A percentile compares a stretch with the other conserved stretches of the same genome.
Evolutionary conservation across 352 stramenopile genomes (phyloP).

Genomic region (Phytophthora quininea): DNA sequence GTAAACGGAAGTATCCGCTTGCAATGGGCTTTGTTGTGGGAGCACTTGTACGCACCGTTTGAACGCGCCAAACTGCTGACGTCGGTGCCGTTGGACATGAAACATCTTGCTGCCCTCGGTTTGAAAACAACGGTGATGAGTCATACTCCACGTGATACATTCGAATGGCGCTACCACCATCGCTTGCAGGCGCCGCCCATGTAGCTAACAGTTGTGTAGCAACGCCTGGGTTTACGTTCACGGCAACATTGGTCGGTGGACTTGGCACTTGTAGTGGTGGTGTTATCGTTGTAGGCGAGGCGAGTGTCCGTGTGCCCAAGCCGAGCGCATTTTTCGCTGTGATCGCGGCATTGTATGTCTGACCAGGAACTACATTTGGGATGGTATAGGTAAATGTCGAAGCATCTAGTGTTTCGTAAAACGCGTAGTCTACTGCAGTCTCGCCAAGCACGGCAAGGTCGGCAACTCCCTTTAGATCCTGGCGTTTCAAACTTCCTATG

Average conservation of each 20-base stretch:
- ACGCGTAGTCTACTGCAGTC: constrained; percentile 61
- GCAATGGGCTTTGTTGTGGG: constrained; percentile 39
- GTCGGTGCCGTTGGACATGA: constrained; percentile 67
- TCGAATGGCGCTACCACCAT: constrained; percentile 62
- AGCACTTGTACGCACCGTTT: constrained; percentile 33
- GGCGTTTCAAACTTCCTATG: constrained; percentile 11
- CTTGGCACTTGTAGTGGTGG: constrained; percentile 82
- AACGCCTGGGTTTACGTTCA: constrained; percentile 81
- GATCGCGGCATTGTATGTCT: constrained; percentile 88
- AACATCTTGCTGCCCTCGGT: constrained; percentile 62
- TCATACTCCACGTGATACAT: constrained; percentile 87
- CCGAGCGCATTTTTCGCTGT: constrained; percentile 89
- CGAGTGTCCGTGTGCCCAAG: constrained; percentile 44
- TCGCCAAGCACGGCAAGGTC: constrained; percentile 47
- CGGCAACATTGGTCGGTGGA: constrained; percentile 61
- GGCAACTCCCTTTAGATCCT: constrained; percentile 11
- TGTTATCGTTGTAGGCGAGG: constrained; percentile 50
- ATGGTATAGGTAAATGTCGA: constrained; percentile 73
- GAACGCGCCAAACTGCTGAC: constrained; percentile 63
- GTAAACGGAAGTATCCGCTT: constrained; percentile 62
- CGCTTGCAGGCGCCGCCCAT: constrained; percentile 55
- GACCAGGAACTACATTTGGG: constrained; percentile 65
- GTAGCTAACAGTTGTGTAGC: constrained; percentile 67
- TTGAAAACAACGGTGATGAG: constrained; percentile 68
- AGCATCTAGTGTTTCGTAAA: constrained; percentile 73